Percentiles rank a stretch among this genome's conserved stretches.
Conservation (phyloP, 176 grass and related monocot species). For the Melocanna baccifera region DNA sequence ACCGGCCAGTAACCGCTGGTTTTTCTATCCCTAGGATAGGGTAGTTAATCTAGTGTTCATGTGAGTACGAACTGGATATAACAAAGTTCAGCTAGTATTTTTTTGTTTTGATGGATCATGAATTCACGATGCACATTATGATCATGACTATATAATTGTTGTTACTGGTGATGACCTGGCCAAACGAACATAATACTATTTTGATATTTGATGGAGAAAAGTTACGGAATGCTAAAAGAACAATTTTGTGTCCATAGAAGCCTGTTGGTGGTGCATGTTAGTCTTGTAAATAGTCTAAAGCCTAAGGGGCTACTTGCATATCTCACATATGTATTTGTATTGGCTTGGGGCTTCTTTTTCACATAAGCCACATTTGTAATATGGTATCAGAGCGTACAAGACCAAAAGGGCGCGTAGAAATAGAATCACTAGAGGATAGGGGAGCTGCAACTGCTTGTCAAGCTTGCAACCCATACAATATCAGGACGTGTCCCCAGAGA, state of each 20-base stretch:
- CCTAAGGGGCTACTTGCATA: no score
- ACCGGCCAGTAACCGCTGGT: no score
- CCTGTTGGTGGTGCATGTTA: neutral
- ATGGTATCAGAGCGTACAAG: no score
- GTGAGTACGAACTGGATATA: neutral
- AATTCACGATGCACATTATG: conserved; percentile 1
- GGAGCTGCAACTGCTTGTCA: no score
- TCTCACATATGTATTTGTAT: no score
- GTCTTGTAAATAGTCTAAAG: no score
- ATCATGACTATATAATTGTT: neutral
- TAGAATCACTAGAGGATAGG: no score
- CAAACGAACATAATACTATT: neutral
- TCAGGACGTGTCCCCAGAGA: no score
- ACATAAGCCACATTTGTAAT: no score
- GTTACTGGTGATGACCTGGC: neutral
- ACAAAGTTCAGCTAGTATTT: neutral
- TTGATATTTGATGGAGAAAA: neutral
- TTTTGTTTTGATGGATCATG: neutral
- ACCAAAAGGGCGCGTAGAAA: no score
- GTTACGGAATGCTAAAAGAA: neutral
- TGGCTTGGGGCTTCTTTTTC: no score
- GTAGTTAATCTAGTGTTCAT: conserved; percentile 22
- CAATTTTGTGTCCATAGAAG: neutral
- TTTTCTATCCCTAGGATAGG: neutral
- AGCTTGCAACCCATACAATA: no score